Evolutionary conservation across 73 alveolate species (phyloP), one percentile per base, ranked within the genome.

Genomic region (Paramecium bursaria): DNA sequence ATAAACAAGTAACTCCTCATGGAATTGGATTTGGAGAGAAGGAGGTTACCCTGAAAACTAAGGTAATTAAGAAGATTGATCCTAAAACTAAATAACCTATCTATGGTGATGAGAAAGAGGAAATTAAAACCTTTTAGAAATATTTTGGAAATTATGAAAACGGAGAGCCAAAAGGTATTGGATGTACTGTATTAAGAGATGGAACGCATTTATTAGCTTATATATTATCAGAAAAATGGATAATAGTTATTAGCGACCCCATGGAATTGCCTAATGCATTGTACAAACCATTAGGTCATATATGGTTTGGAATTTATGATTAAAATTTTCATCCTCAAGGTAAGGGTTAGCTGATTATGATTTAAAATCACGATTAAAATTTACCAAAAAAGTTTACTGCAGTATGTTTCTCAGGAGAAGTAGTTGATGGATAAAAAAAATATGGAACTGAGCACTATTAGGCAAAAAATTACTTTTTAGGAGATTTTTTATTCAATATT

Each of bases 271-370:
- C n/a, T n/a, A n/a, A n/a, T n/a, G 55, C 19, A 42, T 19, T 67
- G 3, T 39, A 67, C 15, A 67, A 67, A 67, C n/a, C n/a, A n/a
- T n/a, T n/a, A n/a, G n/a, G n/a, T n/a, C 44, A 35, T 21, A 42
- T 67, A 6, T 67, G 44, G 11, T 25, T 67, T 0, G 82, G 82
- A 35, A 57, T 15, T 7, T 67, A 30, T 42, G 57, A 67, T 67
- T 11, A 67, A 44, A 67, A 31, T 3, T 57, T 29, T 29, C 21
- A 39, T 19, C 82, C 82, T 19, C 19, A 67, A 25, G 82, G 82
- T 0, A 6, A 15, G 15, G 82, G 82, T 6, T 29, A 21, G 49
- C 14, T 11, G 14, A 39, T 39, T 39, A 11, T 11, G 14, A 11
- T 39, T 11, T 39, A 39, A 39, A 39, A 39, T 11, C 11, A 7